Evolutionary conservation across 768 basidiomycete genomes (phyloP).

Genomic region (Gloeopeniophorella convolvens): DNA sequence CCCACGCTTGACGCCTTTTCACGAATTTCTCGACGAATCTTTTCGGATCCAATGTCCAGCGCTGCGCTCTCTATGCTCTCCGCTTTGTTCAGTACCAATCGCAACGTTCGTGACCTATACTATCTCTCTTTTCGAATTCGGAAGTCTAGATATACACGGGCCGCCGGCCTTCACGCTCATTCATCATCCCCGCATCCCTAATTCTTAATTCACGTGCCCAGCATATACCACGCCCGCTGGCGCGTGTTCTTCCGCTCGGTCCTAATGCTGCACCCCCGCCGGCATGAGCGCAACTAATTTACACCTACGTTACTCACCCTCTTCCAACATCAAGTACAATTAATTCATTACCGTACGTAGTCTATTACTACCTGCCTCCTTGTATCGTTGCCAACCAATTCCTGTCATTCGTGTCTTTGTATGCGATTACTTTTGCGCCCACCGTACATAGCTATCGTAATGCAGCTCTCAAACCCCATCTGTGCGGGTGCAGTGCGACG

Average conservation of each 20-base stretch:
- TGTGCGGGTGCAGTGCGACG: background rate
- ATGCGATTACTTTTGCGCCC: slow-evolving; percentile 1
- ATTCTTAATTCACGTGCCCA: no score
- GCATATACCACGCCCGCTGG: background rate
- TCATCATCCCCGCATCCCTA: no score
- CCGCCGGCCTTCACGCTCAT: no score
- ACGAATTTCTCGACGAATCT: slow-evolving; percentile 6
- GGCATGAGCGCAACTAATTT: background rate
- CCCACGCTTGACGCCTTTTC: slow-evolving; percentile 5
- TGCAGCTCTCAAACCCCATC: background rate
- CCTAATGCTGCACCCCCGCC: no score
- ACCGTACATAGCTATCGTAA: background rate
- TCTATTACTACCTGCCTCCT: slow-evolving; percentile 16
- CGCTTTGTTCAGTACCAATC: background rate
- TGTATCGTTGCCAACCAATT: slow-evolving; percentile 15
- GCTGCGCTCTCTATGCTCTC: background rate
- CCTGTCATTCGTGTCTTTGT: background rate
- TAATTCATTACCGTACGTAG: slow-evolving; percentile 1
- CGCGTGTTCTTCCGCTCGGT: background rate
- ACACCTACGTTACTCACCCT: background rate
- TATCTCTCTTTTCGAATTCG: no score
- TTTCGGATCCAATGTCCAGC: background rate
- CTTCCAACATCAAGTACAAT: slow-evolving; percentile 4
- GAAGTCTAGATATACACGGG: no score
- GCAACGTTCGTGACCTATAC: no score